A percentile compares a stretch with the other conserved stretches of the same genome.
Evolutionary conservation across 2,329 filamentous ascomycete species (phyloP).

Genomic region (Claviceps quebecensis): DNA sequence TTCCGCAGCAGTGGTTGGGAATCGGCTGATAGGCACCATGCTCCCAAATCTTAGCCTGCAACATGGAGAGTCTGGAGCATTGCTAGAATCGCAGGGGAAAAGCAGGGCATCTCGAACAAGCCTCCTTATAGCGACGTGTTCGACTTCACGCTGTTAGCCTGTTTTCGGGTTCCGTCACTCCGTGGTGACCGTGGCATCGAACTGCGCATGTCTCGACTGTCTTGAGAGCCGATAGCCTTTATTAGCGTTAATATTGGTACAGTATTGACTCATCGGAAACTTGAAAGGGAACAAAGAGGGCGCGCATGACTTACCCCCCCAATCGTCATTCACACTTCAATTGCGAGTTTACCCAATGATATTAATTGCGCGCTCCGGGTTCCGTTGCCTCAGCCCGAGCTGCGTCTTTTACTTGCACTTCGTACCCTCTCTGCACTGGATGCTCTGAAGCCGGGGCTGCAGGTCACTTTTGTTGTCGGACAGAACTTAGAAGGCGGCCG

Average conservation of each 20-base stretch:
- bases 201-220: not conserved
- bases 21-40: too few species aligned
- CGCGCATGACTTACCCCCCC: constrained; percentile 25
- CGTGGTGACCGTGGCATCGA: not conserved
- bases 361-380: constrained; percentile 33
- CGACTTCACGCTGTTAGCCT: too few species aligned
- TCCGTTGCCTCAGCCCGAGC: constrained; percentile 26
- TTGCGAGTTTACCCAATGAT: constrained; percentile 28
- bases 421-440: constrained; percentile 24
- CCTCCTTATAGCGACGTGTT: too few species aligned
- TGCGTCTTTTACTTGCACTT: constrained; percentile 23
- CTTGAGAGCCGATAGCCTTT: not conserved
- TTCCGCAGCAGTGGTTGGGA: too few species aligned
- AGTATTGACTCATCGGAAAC: too few species aligned
- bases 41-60: too few species aligned
- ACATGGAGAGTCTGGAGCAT: too few species aligned
- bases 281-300: not conserved
- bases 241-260: not conserved
- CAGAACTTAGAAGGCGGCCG: constrained; percentile 18
- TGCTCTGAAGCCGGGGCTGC: constrained; percentile 22
- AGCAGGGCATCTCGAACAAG: too few species aligned
- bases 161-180: too few species aligned
- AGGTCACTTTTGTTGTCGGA: constrained; percentile 24
- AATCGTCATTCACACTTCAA: constrained; percentile 23
- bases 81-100: too few species aligned